Percentiles rank a stretch among this genome's conserved stretches.
phyloP scores from a whole-genome alignment of 2,329 filamentous ascomycete genomes.

The Venturiaceae sp. region DNA sequence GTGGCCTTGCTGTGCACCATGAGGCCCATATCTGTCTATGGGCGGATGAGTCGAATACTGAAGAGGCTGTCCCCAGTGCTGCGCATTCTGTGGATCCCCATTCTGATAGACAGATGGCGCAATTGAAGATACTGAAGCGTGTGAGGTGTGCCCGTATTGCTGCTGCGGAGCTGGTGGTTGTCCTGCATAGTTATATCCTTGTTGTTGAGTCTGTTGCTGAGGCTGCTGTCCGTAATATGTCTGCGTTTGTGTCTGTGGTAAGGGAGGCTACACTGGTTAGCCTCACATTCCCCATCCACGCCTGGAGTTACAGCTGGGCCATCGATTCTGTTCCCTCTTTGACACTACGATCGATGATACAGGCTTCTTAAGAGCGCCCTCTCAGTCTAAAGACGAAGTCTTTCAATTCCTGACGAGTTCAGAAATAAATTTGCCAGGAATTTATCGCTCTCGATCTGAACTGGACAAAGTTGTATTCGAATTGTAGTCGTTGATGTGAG shows the following conservation, averaged over 20 bases:
- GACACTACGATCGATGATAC: too few relatives aligned
- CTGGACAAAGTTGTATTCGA: too few relatives aligned
- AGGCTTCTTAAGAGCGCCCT: too few relatives aligned
- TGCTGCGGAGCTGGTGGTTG: neutral
- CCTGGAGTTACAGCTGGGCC: too few relatives aligned
- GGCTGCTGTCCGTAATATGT: neutral
- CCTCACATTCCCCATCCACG: too few relatives aligned
- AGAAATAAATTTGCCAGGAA: neutral
- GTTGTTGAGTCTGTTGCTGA: constrained; percentile 7
- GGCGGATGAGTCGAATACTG: constrained; percentile 7
- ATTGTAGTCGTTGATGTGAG: too few relatives aligned
- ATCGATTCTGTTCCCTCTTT: too few relatives aligned
- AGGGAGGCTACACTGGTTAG: neutral
- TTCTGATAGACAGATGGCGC: constrained; percentile 7
- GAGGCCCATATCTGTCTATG: constrained; percentile 5
- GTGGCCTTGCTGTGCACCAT: neutral
- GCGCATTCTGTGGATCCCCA: constrained; percentile 2
- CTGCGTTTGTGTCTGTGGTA: neutral
- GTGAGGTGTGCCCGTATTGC: neutral
- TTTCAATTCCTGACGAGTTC: too few relatives aligned
- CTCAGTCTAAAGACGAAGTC: too few relatives aligned
- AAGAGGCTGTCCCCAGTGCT: constrained; percentile 6
- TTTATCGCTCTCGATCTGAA: neutral
- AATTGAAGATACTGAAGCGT: constrained; percentile 17
- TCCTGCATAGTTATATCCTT: neutral